These are phyloP conservation scores for Willaertia magna DNA, from an alignment of 208 protist species.

Conservation along the genomic window DNA sequence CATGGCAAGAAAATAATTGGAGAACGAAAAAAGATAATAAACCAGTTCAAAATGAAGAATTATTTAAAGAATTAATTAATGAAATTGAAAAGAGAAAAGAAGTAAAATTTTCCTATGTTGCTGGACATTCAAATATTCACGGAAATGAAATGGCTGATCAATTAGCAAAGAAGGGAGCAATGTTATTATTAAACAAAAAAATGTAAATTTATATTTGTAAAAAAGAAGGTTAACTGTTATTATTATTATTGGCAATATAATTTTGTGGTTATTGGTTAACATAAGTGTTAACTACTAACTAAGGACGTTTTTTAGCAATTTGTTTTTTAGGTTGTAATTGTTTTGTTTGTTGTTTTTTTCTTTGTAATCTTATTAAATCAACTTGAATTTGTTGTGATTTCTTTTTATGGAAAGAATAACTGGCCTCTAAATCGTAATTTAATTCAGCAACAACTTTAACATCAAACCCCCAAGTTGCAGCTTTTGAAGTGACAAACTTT, in stretches of 20 bases:
- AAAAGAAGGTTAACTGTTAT: no score
- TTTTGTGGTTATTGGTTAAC: no score
- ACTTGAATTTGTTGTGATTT: not conserved
- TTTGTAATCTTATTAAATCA: not conserved
- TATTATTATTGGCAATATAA: no score
- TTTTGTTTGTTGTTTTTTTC: no score
- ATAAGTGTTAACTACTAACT: no score
- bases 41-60: not conserved
- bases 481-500: not conserved
- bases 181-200: no score
- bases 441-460: not conserved
- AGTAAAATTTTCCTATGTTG: not conserved
- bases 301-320: no score
- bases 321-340: no score
- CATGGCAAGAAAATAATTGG: not conserved
- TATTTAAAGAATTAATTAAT: not conserved
- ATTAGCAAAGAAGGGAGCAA: not conserved
- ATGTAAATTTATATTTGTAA: no score
- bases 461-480: not conserved
- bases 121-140: not conserved
- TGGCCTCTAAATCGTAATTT: not conserved
- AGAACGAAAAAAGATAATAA: not conserved
- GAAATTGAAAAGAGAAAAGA: not conserved
- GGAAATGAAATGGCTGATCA: not conserved
- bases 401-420: not conserved